phyloP scores from a whole-genome alignment of 139 green algal genomes.

The Chlorella sp. region DNA sequence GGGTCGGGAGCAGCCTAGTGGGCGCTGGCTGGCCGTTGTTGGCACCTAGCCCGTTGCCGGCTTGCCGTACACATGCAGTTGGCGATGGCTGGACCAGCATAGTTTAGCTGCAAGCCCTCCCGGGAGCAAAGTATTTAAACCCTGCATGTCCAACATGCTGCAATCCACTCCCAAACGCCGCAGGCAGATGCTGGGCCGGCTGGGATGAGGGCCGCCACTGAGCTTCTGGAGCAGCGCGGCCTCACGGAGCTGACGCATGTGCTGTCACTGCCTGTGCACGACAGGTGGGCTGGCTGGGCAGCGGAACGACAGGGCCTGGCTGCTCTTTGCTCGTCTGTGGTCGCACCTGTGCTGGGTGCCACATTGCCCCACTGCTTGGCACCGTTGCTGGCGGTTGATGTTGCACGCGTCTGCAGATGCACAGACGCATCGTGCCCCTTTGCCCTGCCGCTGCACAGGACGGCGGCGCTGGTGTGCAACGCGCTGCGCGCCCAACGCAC shows the following conservation, averaged over 20 bases:
- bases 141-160: too few relatives aligned
- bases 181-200: neutral
- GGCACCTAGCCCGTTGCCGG: too few relatives aligned
- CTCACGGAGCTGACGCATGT: conserved; percentile 13
- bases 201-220: neutral
- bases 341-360: too few relatives aligned
- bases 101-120: too few relatives aligned
- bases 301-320: neutral
- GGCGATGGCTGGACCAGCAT: too few relatives aligned
- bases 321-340: neutral
- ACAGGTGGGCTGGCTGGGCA: neutral
- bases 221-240: conserved; percentile 9
- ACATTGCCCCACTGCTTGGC: neutral
- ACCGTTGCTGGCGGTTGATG: too few relatives aligned
- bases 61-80: too few relatives aligned
- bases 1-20: neutral
- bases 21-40: too few relatives aligned
- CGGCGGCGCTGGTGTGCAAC: conserved; percentile 20
- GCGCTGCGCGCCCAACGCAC: conserved; percentile 8
- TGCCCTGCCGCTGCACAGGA: neutral
- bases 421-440: neutral
- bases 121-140: too few relatives aligned
- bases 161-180: too few relatives aligned
- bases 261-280: neutral
- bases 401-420: too few relatives aligned